These are phyloP conservation scores for Seiridium cupressi DNA, from an alignment of 2,329 filamentous ascomycete genomes.

Conservation along the genomic window DNA sequence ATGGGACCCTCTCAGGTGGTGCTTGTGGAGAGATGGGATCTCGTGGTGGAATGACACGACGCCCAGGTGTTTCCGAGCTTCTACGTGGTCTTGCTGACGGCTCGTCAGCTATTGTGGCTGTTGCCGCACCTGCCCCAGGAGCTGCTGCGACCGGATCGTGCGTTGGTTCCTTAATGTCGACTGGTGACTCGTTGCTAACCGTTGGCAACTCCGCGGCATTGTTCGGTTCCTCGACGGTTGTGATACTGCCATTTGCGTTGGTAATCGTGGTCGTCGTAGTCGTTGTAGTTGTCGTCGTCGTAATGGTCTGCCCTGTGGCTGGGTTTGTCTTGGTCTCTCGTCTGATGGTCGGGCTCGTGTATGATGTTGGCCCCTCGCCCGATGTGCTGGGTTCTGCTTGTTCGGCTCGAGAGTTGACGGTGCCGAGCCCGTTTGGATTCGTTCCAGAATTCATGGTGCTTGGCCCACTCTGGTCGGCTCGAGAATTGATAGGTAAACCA, in stretches of 20 bases:
- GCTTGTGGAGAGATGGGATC: conserved; percentile 1
- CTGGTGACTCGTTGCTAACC: not conserved
- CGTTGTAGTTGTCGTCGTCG: conserved; percentile 15
- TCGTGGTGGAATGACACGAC: conserved; percentile 6
- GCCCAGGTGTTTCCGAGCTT: conserved; percentile 11
- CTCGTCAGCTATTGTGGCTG: not conserved
- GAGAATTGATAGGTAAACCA: not conserved
- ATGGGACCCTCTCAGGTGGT: not conserved
- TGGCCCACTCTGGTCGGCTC: not conserved
- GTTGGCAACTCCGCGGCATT: conserved; percentile 2
- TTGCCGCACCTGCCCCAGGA: not conserved
- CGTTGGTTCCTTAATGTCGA: not conserved
- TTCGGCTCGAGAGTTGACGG: not conserved
- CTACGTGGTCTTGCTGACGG: not conserved
- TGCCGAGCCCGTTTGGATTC: not conserved
- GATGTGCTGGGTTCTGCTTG: not conserved
- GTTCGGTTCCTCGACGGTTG: conserved; percentile 2
- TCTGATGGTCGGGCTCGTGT: conserved; percentile 12
- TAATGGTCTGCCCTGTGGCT: conserved; percentile 12
- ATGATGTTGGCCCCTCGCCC: conserved; percentile 7
- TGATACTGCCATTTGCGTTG: conserved; percentile 7
- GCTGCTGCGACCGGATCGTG: not conserved
- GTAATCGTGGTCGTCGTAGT: conserved; percentile 15
- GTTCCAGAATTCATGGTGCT: not conserved
- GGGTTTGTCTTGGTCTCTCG: conserved; percentile 13